Evolutionary conservation across 352 stramenopile genomes (phyloP).

Genomic region (Pilasporangium apinafurcum): DNA sequence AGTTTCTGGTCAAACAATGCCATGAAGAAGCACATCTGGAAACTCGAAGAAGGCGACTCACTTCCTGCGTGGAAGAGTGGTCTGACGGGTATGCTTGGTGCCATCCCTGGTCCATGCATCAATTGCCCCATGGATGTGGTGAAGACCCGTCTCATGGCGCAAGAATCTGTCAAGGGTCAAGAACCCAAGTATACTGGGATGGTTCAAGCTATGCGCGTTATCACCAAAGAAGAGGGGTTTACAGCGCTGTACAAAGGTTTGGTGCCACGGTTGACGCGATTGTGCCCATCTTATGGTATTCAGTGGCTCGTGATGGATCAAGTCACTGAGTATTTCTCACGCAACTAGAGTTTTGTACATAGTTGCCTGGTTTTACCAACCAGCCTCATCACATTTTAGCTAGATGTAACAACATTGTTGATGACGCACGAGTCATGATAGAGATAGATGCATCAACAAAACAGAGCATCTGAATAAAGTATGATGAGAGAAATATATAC

Average conservation of each 20-base stretch:
- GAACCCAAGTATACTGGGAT: constrained; percentile 94
- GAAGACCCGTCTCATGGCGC: constrained; percentile 93
- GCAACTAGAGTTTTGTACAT: constrained; percentile 18
- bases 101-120: constrained; percentile 81
- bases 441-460: too few species aligned
- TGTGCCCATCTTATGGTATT: constrained; percentile 83
- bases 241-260: constrained; percentile 96
- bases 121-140: constrained; percentile 95
- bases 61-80: constrained; percentile 93
- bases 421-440: too few species aligned
- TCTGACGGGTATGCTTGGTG: constrained; percentile 89
- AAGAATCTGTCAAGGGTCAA: constrained; percentile 82
- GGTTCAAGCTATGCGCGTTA: constrained; percentile 86
- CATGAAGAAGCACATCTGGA: constrained; percentile 87
- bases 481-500: too few species aligned
- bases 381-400: too few species aligned
- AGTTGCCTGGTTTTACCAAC: too few species aligned
- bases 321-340: constrained; percentile 66
- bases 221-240: constrained; percentile 94
- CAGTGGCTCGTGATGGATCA: constrained; percentile 87
- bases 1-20: constrained; percentile 97
- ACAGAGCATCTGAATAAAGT: too few species aligned
- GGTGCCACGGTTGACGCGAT: constrained; percentile 90
- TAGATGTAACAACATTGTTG: too few species aligned
- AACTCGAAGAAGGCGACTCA: constrained; percentile 77